Conservation (phyloP, 2,329 filamentous ascomycete genomes). For the Diplodia seriata region DNA sequence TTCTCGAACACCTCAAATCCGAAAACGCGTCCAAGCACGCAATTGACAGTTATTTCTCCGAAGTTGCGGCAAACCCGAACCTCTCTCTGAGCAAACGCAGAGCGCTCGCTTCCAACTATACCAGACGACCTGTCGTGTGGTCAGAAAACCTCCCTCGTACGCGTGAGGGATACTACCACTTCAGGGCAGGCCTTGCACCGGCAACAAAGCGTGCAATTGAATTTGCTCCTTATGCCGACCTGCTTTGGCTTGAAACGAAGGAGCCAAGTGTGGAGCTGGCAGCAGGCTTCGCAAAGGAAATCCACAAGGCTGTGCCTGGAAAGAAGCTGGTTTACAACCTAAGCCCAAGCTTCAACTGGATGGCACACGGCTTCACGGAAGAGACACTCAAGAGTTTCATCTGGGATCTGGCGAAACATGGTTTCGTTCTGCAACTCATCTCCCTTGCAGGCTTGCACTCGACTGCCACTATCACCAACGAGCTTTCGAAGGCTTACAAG, state of each 20-base stretch:
- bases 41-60: conserved; percentile 71
- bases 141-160: conserved; percentile 92
- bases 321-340: conserved; percentile 98
- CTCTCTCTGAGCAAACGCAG: conserved; percentile 81
- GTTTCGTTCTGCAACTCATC: conserved; percentile 69
- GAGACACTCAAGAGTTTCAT: conserved; percentile 87
- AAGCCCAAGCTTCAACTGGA: conserved; percentile 98
- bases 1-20: conserved; percentile 73
- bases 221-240: conserved; percentile 90
- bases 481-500: conserved; percentile 84
- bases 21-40: conserved; percentile 69
- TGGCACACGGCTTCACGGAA: conserved; percentile 88
- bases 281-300: conserved; percentile 74
- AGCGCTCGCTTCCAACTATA: conserved; percentile 71
- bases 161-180: conserved; percentile 93
- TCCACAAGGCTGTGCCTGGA: conserved; percentile 71
- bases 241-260: conserved; percentile 96
- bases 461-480: conserved; percentile 69
- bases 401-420: conserved; percentile 84
- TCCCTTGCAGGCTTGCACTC: conserved; percentile 69
- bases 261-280: conserved; percentile 84
- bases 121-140: conserved; percentile 76
- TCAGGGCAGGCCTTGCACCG: conserved; percentile 79
- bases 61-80: conserved; percentile 69
- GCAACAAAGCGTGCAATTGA: conserved; percentile 93